These are phyloP conservation scores for Cochlearia excelsa DNA, from an alignment of 345 rosid genomes.

Conservation along the genomic window DNA sequence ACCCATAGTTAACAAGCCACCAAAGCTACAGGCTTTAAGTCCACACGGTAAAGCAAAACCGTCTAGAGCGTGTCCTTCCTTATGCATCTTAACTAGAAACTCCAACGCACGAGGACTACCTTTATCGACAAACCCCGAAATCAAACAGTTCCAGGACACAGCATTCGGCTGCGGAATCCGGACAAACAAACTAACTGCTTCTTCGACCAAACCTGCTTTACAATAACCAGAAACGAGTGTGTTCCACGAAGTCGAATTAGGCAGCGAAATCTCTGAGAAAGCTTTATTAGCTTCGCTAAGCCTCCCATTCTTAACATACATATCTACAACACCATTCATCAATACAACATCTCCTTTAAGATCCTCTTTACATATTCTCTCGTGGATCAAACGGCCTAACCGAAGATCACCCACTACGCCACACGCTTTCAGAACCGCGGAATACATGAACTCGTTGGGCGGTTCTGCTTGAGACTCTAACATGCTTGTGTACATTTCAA, in stretches of 20 bases:
- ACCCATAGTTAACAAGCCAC: slow-evolving; percentile 46
- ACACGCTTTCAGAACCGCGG: slow-evolving; percentile 62
- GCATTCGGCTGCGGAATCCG: slow-evolving; percentile 47
- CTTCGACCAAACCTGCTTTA: slow-evolving; percentile 52
- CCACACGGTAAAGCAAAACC: slow-evolving; percentile 65
- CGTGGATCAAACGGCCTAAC: slow-evolving; percentile 51
- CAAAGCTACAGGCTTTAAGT: slow-evolving; percentile 50
- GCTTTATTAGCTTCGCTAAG: slow-evolving; percentile 48
- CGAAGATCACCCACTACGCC: slow-evolving; percentile 53
- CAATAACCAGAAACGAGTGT: slow-evolving; percentile 67
- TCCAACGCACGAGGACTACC: slow-evolving; percentile 50
- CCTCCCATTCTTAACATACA: slow-evolving; percentile 69
- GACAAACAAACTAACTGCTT: slow-evolving; percentile 54
- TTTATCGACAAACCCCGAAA: slow-evolving; percentile 60
- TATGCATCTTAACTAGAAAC: slow-evolving; percentile 55
- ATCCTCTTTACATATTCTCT: slow-evolving; percentile 38
- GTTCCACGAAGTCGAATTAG: slow-evolving; percentile 64
- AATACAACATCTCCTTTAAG: slow-evolving; percentile 51
- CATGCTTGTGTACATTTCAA: slow-evolving; percentile 46
- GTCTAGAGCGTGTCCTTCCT: slow-evolving; percentile 53
- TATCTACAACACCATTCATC: slow-evolving; percentile 67
- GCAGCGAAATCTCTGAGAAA: slow-evolving; percentile 39
- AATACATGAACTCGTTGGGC: slow-evolving; percentile 63
- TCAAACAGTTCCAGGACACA: slow-evolving; percentile 67
- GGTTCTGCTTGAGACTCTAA: slow-evolving; percentile 36